These are phyloP conservation scores for Coelastrella sp. DNA, from an alignment of 139 green algal species.

Conservation along the genomic window DNA sequence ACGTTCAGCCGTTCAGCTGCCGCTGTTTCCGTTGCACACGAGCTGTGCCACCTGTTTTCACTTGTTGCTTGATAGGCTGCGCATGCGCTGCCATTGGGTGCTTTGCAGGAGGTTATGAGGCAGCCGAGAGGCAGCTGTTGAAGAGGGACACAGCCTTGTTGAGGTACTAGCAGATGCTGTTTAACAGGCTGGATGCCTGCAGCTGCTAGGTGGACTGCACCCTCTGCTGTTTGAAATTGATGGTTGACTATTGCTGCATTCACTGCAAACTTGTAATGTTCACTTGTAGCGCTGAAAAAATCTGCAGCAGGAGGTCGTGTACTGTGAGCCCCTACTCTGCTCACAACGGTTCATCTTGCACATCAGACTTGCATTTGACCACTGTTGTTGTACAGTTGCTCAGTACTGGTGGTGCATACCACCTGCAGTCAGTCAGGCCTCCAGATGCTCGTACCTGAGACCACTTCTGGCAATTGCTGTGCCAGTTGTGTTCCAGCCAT, in stretches of 20 bases:
- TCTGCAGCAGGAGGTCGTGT: slow-evolving; percentile 35
- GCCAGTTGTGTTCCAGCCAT: neutral
- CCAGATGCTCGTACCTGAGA: slow-evolving; percentile 31
- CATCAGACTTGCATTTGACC: neutral
- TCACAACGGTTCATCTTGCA: too few species aligned
- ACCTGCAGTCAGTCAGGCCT: too few species aligned
- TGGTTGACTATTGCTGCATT: slow-evolving; percentile 73
- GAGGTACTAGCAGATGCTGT: slow-evolving; percentile 50
- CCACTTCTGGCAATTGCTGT: slow-evolving; percentile 32
- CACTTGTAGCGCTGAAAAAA: slow-evolving; percentile 33
- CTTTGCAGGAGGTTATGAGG: slow-evolving; percentile 24
- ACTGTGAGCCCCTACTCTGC: too few species aligned
- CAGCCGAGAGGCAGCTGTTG: slow-evolving; percentile 40
- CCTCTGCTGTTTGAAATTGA: slow-evolving; percentile 59
- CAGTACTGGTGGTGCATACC: neutral
- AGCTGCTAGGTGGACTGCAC: slow-evolving; percentile 55
- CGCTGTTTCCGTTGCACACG: neutral
- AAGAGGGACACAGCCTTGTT: slow-evolving; percentile 27
- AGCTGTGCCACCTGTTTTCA: slow-evolving; percentile 4
- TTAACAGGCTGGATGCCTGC: slow-evolving; percentile 63
- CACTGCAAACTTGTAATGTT: slow-evolving; percentile 72
- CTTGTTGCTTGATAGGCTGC: neutral
- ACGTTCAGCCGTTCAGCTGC: neutral
- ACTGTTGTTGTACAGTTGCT: neutral
- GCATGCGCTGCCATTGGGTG: neutral